Evolutionary conservation across 2,329 filamentous ascomycete genomes (phyloP).

Genomic region (Pyrenochaeta sp.): DNA sequence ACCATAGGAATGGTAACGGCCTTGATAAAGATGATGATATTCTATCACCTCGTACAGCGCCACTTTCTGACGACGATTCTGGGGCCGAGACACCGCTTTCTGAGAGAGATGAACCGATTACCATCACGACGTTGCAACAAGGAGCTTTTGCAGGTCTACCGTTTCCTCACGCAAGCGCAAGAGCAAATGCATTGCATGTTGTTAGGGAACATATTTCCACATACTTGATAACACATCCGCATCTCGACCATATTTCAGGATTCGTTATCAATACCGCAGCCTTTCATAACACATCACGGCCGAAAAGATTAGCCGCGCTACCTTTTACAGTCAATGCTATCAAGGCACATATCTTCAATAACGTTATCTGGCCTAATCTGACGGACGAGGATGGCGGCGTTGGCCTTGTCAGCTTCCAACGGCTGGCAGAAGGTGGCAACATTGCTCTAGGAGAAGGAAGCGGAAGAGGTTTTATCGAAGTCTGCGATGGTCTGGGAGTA

Average conservation of each 20-base stretch:
- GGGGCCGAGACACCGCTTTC: slow-evolving; percentile 34
- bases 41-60: slow-evolving; percentile 34
- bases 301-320: slow-evolving; percentile 85
- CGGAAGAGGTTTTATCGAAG: slow-evolving; percentile 82
- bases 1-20: slow-evolving; percentile 24
- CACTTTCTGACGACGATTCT: slow-evolving; percentile 39
- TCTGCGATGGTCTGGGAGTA: slow-evolving; percentile 87
- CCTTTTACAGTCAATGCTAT: slow-evolving; percentile 90
- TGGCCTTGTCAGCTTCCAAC: slow-evolving; percentile 87
- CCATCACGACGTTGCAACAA: slow-evolving; percentile 62
- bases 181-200: slow-evolving; percentile 82
- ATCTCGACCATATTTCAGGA: slow-evolving; percentile 90
- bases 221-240: slow-evolving; percentile 95
- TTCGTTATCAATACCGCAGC: slow-evolving; percentile 94
- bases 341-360: slow-evolving; percentile 96
- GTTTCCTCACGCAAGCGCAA: slow-evolving; percentile 69
- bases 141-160: slow-evolving; percentile 84
- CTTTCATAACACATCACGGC: slow-evolving; percentile 75
- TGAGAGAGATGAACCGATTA: slow-evolving; percentile 38
- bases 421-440: slow-evolving; percentile 88
- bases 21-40: slow-evolving; percentile 22
- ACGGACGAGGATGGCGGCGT: slow-evolving; percentile 96
- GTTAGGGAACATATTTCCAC: slow-evolving; percentile 82
- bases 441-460: slow-evolving; percentile 82
- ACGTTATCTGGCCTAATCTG: slow-evolving; percentile 96